phyloP scores from a whole-genome alignment of 75 land plant species.

The Cryptomeria japonica region DNA sequence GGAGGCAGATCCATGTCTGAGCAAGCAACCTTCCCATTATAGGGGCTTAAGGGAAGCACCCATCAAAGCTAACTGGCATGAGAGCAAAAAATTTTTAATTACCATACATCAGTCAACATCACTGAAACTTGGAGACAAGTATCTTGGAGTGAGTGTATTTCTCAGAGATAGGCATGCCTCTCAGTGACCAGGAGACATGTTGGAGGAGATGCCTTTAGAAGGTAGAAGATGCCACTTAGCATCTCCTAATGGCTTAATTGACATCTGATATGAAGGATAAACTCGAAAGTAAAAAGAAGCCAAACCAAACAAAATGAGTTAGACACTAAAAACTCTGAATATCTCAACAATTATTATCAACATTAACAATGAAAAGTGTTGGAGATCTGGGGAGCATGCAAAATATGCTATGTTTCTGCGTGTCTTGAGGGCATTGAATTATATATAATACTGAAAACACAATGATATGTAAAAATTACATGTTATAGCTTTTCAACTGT shows the following conservation, averaged over 20 bases:
- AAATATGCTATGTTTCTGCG: too few relatives aligned
- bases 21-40: not conserved
- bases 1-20: not conserved
- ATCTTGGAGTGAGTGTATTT: not conserved
- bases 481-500: too few relatives aligned
- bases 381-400: not conserved
- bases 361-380: not conserved
- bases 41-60: not conserved
- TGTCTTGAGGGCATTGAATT: too few relatives aligned
- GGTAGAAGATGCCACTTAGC: not conserved
- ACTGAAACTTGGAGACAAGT: not conserved
- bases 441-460: too few relatives aligned
- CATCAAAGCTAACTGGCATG: not conserved
- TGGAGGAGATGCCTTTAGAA: not conserved
- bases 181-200: not conserved
- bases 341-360: not conserved
- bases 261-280: not conserved
- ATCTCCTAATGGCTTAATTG: not conserved
- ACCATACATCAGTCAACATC: not conserved
- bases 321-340: not conserved
- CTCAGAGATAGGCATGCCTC: not conserved
- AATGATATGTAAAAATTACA: too few relatives aligned
- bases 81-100: not conserved
- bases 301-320: too few relatives aligned
- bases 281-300: not conserved